Evolutionary conservation across 352 stramenopile genomes (phyloP).

Genomic region (Globisporangium parvum): DNA sequence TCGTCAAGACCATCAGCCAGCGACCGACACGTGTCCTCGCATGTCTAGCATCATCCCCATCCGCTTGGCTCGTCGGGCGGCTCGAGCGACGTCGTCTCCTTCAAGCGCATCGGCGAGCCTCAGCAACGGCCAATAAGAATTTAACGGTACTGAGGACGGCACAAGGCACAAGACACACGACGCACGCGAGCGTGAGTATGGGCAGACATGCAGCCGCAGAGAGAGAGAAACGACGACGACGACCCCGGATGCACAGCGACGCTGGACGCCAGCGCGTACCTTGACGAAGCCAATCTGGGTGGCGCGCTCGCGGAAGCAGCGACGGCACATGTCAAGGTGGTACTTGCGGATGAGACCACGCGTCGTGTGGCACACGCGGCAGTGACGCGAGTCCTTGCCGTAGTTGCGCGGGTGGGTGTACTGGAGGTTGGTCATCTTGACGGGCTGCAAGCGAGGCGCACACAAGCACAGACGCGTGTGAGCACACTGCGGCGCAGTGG

Average conservation of each 20-base stretch:
- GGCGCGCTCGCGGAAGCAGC: slow-evolving; percentile 94
- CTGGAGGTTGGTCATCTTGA: slow-evolving; percentile 87
- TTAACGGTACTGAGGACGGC: slow-evolving; percentile 53
- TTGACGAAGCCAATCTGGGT: slow-evolving; percentile 95
- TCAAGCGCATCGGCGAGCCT: slow-evolving; percentile 6
- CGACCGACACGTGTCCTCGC: slow-evolving; percentile 40
- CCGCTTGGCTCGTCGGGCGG: slow-evolving; percentile 16
- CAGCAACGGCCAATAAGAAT: slow-evolving; percentile 38
- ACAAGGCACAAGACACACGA: no score
- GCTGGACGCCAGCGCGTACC: slow-evolving; percentile 31
- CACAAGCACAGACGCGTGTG: background rate
- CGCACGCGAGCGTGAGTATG: no score
- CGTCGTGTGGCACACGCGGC: slow-evolving; percentile 88
- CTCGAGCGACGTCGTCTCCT: slow-evolving; percentile 3
- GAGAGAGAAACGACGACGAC: no score
- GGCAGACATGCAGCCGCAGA: no score
- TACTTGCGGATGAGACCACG: slow-evolving; percentile 96
- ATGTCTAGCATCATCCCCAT: slow-evolving; percentile 47
- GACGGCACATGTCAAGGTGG: slow-evolving; percentile 94
- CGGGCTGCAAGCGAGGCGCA: slow-evolving; percentile 19
- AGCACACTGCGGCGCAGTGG: background rate
- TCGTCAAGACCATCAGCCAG: slow-evolving; percentile 23
- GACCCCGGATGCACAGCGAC: no score
- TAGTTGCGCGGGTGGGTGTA: slow-evolving; percentile 86
- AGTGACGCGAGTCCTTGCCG: slow-evolving; percentile 88